phyloP scores from a whole-genome alignment of 176 grass and related monocot species.

The Oryza officinalis region DNA sequence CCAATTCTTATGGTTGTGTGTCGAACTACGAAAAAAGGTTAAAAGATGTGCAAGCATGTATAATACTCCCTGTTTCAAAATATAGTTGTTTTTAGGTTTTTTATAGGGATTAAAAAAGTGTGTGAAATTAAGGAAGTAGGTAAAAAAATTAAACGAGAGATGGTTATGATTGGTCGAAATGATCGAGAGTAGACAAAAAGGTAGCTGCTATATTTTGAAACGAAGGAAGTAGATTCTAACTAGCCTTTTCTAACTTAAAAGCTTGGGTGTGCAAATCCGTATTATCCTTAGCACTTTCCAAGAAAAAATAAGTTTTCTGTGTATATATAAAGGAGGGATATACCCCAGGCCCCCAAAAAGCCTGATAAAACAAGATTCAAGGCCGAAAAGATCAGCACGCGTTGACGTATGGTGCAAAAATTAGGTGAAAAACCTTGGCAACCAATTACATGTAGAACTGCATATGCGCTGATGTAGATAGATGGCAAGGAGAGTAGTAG shows the following conservation, averaged over 20 bases:
- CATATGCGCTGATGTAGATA: not conserved
- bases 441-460: not conserved
- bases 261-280: not conserved
- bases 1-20: not conserved
- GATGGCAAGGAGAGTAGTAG: not conserved
- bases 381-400: not conserved
- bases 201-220: no score
- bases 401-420: constrained; percentile 16
- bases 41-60: no score
- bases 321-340: not conserved
- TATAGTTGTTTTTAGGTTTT: no score
- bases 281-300: not conserved
- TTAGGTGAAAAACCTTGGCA: constrained; percentile 31
- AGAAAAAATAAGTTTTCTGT: not conserved
- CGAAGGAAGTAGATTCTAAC: not conserved
- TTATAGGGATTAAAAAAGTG: no score
- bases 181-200: no score
- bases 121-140: no score
- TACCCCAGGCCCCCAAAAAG: not conserved
- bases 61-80: no score
- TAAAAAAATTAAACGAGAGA: no score
- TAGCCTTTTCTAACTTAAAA: not conserved
- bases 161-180: no score
- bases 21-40: not conserved
- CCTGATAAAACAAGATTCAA: not conserved